Conservation (phyloP, 2,329 filamentous ascomycete genomes). For the Aureobasidium lini region DNA sequence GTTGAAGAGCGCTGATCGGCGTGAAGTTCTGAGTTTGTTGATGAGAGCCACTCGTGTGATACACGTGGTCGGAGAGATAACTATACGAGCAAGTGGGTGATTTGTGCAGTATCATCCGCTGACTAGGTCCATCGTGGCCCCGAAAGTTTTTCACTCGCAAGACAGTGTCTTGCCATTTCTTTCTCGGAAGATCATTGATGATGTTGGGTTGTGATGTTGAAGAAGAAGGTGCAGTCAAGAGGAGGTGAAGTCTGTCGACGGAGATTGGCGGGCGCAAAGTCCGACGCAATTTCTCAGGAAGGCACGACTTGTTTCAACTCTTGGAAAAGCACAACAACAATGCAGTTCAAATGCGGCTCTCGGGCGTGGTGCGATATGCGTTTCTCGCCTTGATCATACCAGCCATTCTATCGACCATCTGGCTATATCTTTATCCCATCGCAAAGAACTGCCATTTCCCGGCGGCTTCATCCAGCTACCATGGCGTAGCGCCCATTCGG, state of each 20-base stretch:
- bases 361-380: conserved; percentile 37
- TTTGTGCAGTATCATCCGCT: not conserved
- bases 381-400: conserved; percentile 53
- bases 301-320: not conserved
- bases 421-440: conserved; percentile 81
- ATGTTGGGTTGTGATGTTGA: not conserved
- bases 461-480: not conserved
- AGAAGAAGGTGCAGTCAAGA: not conserved
- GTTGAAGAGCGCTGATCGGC: not conserved
- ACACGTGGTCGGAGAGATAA: not conserved
- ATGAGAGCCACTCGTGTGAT: conserved; percentile 8
- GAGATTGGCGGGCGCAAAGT: conserved; percentile 3
- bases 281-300: conserved; percentile 5
- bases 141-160: too few relatives aligned
- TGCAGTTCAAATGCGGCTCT: conserved; percentile 42
- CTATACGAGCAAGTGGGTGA: not conserved
- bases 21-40: not conserved
- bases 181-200: too few relatives aligned
- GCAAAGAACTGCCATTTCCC: conserved; percentile 79
- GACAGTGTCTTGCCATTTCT: too few relatives aligned
- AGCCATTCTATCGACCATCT: conserved; percentile 62
- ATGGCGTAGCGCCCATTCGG: conserved; percentile 61
- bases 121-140: not conserved
- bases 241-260: not conserved
- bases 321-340: not conserved